A percentile compares a stretch with the other conserved stretches of the same genome.
These are phyloP conservation scores for Candida silvatica DNA, from an alignment of 805 yeast species.

Conservation along the genomic window DNA sequence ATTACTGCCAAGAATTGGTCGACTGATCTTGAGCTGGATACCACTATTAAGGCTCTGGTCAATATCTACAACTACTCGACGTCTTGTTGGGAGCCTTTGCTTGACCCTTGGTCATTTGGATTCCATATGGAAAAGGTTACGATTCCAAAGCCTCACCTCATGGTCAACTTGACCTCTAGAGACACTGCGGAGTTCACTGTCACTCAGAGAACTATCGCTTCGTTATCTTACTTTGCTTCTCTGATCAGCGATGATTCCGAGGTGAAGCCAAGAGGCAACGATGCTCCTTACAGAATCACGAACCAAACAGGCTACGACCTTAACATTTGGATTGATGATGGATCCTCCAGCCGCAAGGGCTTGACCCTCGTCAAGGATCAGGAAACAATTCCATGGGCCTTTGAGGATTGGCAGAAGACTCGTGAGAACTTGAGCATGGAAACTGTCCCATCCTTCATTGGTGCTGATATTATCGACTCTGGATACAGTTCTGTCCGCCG, in stretches of 20 bases:
- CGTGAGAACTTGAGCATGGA: constrained; percentile 74
- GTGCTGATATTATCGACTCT: constrained; percentile 50
- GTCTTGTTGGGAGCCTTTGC: constrained; percentile 90
- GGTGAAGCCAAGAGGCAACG: constrained; percentile 62
- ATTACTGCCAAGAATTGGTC: constrained; percentile 77
- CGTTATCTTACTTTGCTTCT: constrained; percentile 59
- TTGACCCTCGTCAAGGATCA: constrained; percentile 35
- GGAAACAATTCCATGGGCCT: constrained; percentile 69
- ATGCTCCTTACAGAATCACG: constrained; percentile 69
- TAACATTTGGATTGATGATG: constrained; percentile 72
- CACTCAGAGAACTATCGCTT: constrained; percentile 73
- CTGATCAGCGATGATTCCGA: constrained; percentile 45
- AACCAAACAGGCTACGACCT: constrained; percentile 83
- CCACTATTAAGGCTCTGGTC: constrained; percentile 54
- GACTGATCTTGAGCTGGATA: constrained; percentile 63
- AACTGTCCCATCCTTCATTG: constrained; percentile 50
- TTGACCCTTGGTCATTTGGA: constrained; percentile 82
- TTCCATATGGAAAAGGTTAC: constrained; percentile 50
- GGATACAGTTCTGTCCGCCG: constrained; percentile 44
- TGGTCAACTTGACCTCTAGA: constrained; percentile 67
- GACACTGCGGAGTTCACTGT: constrained; percentile 72
- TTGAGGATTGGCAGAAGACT: constrained; percentile 86
- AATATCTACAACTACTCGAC: constrained; percentile 83
- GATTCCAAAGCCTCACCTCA: constrained; percentile 37
- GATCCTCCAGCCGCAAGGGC: constrained; percentile 7